These are phyloP conservation scores for Zasmidium cellare DNA, from an alignment of 2,329 filamentous ascomycete genomes.

Conservation along the genomic window DNA sequence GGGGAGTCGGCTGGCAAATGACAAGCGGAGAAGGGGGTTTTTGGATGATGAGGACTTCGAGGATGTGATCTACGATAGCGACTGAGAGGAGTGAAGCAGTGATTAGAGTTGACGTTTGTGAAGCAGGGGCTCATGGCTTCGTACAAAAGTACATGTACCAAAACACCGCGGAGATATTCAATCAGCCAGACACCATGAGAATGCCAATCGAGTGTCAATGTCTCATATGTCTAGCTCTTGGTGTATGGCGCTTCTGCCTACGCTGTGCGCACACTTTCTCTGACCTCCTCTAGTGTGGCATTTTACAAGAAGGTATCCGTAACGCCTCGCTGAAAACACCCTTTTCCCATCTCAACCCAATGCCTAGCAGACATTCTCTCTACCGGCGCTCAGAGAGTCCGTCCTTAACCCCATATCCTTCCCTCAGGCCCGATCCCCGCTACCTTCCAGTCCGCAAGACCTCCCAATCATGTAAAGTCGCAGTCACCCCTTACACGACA, in stretches of 20 bases:
- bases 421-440: background rate
- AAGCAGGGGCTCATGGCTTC: no score
- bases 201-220: no score
- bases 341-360: background rate
- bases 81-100: slow-evolving; percentile 17
- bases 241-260: no score
- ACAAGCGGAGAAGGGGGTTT: slow-evolving; percentile 51
- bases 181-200: no score
- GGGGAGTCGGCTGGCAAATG: slow-evolving; percentile 55
- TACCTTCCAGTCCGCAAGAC: background rate
- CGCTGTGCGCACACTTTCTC: background rate
- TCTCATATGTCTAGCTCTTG: no score
- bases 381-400: background rate
- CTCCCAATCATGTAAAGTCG: background rate
- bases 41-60: slow-evolving; percentile 53
- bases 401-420: background rate
- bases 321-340: slow-evolving; percentile 2
- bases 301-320: background rate
- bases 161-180: no score
- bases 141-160: no score
- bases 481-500: background rate
- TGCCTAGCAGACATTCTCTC: background rate
- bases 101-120: background rate
- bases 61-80: slow-evolving; percentile 35
- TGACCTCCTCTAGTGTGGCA: background rate